A percentile compares a stretch with the other conserved stretches of the same genome.
Evolutionary conservation across 805 yeast species (phyloP).

Genomic region (Wickerhamiella cacticola): DNA sequence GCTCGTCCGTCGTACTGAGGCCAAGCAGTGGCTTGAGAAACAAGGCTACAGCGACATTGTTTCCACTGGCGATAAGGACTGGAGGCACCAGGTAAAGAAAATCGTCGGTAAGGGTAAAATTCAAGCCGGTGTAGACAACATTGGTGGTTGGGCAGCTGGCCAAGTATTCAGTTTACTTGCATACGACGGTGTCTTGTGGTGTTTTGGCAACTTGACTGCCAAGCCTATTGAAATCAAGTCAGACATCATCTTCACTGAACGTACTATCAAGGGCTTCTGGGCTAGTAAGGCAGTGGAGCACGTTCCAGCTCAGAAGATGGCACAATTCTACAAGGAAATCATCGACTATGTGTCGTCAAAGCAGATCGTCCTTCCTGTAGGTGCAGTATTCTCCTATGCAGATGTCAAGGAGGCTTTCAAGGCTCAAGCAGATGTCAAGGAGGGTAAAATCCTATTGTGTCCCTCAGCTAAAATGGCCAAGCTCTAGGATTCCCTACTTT

Average conservation of each 20-base stretch:
- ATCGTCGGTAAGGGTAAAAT: slow-evolving; percentile 3
- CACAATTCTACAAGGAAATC: slow-evolving; percentile 6
- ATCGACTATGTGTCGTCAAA: not conserved
- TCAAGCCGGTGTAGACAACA: slow-evolving; percentile 10
- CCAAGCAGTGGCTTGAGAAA: slow-evolving; percentile 4
- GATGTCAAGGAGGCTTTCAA: slow-evolving; percentile 5
- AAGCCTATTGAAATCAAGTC: slow-evolving; percentile 7
- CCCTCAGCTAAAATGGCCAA: not conserved
- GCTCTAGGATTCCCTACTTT: not conserved
- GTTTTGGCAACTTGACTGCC: slow-evolving; percentile 10
- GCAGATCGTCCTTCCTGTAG: slow-evolving; percentile 5
- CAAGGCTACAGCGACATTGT: slow-evolving; percentile 8
- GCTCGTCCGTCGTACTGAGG: slow-evolving; percentile 10
- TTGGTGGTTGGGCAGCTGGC: slow-evolving; percentile 8
- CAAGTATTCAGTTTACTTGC: slow-evolving; percentile 7
- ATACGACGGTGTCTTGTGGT: slow-evolving; percentile 2
- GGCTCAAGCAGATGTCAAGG: slow-evolving; percentile 1
- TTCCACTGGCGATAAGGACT: slow-evolving; percentile 4
- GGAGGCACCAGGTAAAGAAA: slow-evolving; percentile 9
- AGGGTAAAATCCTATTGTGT: slow-evolving; percentile 13
- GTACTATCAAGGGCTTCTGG: slow-evolving; percentile 10
- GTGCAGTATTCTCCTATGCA: not conserved
- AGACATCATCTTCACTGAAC: slow-evolving; percentile 8
- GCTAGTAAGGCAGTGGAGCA: not conserved
- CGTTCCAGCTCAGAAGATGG: not conserved